Conservation (phyloP, 78 protist species). For the Trichosphaerium sp. region DNA sequence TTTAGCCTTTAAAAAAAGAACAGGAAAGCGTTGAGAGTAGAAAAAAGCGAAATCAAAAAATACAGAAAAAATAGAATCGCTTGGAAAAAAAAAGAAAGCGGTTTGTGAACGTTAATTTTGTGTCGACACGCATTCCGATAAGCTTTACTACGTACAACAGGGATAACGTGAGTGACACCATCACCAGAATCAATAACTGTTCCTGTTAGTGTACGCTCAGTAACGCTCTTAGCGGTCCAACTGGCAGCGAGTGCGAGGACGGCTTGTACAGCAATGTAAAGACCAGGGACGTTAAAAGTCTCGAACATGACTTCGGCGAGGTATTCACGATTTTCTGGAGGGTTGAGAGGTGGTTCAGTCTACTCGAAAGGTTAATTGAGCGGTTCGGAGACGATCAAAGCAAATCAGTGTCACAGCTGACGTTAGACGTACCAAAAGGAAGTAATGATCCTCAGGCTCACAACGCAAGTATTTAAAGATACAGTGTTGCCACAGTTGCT, state of each 20-base stretch:
- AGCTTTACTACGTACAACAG: conserved; percentile 61
- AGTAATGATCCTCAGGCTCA: conserved; percentile 97
- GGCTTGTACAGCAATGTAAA: conserved; percentile 99
- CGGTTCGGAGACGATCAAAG: neutral
- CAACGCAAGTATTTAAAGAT: conserved; percentile 92
- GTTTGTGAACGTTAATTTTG: too few relatives aligned
- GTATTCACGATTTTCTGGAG: conserved; percentile 98
- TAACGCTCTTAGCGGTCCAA: conserved; percentile 36
- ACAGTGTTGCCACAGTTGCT: conserved; percentile 93
- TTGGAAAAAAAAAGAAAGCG: too few relatives aligned
- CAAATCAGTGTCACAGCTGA: neutral
- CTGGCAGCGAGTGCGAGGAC: conserved; percentile 96
- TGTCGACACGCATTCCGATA: too few relatives aligned
- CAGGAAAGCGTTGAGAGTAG: too few relatives aligned
- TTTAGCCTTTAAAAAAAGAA: too few relatives aligned
- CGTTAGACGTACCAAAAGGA: conserved; percentile 61
- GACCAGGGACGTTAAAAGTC: conserved; percentile 94
- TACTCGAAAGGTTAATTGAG: neutral
- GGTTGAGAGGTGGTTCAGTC: conserved; percentile 98
- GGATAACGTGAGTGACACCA: conserved; percentile 99
- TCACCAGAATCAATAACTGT: conserved; percentile 98
- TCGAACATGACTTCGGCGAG: conserved; percentile 99
- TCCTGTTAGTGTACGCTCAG: conserved; percentile 79
- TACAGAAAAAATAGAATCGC: too few relatives aligned
- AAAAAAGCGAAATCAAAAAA: too few relatives aligned